These are phyloP conservation scores for Capsicum rhomboideum DNA, from an alignment of 257 asterid species.

Conservation along the genomic window DNA sequence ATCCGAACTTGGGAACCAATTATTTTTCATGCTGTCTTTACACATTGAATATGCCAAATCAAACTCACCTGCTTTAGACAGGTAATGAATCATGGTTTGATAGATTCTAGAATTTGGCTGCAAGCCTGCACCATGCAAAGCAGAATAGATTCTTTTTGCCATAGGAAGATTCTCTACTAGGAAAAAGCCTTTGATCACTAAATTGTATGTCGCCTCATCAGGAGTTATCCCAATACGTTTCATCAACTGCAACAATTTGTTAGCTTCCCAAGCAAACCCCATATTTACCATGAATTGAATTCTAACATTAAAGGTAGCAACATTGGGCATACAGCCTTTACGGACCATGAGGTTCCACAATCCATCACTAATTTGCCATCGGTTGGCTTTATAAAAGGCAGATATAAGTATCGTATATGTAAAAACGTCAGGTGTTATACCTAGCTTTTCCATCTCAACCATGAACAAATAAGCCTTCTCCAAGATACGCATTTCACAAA, in stretches of 20 bases:
- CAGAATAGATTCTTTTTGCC: constrained; percentile 59
- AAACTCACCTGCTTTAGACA: constrained; percentile 38
- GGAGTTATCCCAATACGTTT: constrained; percentile 27
- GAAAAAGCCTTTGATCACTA: constrained; percentile 77
- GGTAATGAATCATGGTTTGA: constrained; percentile 74
- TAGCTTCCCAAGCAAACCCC: constrained; percentile 74
- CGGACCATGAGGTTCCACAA: constrained; percentile 72
- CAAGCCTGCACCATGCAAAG: constrained; percentile 38
- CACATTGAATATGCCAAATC: constrained; percentile 56
- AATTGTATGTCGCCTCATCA: constrained; percentile 67
- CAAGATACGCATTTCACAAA: constrained; percentile 51
- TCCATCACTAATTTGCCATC: constrained; percentile 55
- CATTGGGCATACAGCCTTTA: constrained; percentile 62
- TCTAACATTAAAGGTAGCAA: constrained; percentile 70
- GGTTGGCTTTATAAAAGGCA: constrained; percentile 47
- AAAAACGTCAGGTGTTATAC: constrained; percentile 62
- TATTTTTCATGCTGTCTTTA: constrained; percentile 54
- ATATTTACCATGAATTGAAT: constrained; percentile 57
- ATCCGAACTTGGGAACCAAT: constrained; percentile 62
- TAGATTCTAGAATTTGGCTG: constrained; percentile 63
- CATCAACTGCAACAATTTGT: constrained; percentile 47
- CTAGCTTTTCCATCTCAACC: constrained; percentile 52
- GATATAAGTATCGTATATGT: constrained; percentile 71
- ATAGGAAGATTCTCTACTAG: constrained; percentile 35
- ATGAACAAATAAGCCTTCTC: constrained; percentile 51